These are phyloP conservation scores for Manihot esculenta DNA, from an alignment of 441 rosid species.

Conservation along the genomic window DNA sequence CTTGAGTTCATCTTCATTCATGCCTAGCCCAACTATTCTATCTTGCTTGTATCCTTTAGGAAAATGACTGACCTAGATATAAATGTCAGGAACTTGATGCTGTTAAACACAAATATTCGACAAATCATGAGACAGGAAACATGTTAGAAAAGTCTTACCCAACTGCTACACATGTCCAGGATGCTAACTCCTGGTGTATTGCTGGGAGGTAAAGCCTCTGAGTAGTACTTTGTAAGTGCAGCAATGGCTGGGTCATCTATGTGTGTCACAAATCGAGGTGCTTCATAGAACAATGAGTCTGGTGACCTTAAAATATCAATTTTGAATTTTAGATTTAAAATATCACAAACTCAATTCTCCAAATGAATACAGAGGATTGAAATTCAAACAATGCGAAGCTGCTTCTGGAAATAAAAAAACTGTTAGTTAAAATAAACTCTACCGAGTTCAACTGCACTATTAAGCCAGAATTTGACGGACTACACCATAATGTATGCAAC, in stretches of 20 bases:
- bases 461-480: background rate
- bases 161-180: slow-evolving; percentile 94
- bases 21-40: slow-evolving; percentile 72
- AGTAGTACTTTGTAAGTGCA: slow-evolving; percentile 74
- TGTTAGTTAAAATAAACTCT: slow-evolving; percentile 12
- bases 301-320: slow-evolving; percentile 50
- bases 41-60: slow-evolving; percentile 88
- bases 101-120: slow-evolving; percentile 3
- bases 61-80: slow-evolving; percentile 80
- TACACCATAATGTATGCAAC: background rate
- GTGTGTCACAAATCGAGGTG: slow-evolving; percentile 83
- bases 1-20: slow-evolving; percentile 90
- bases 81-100: slow-evolving; percentile 8
- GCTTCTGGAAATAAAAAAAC: background rate
- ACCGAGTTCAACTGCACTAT: background rate
- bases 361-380: background rate
- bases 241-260: slow-evolving; percentile 88
- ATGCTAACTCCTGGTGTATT: slow-evolving; percentile 75
- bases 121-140: background rate
- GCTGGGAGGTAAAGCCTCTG: slow-evolving; percentile 73
- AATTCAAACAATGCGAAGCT: slow-evolving; percentile 5
- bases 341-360: background rate
- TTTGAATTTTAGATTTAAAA: slow-evolving; percentile 3
- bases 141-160: slow-evolving; percentile 53
- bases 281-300: slow-evolving; percentile 71